A percentile compares a stretch with the other conserved stretches of the same genome.
phyloP scores from a whole-genome alignment of 768 basidiomycete species.

The Amanita muscaria region DNA sequence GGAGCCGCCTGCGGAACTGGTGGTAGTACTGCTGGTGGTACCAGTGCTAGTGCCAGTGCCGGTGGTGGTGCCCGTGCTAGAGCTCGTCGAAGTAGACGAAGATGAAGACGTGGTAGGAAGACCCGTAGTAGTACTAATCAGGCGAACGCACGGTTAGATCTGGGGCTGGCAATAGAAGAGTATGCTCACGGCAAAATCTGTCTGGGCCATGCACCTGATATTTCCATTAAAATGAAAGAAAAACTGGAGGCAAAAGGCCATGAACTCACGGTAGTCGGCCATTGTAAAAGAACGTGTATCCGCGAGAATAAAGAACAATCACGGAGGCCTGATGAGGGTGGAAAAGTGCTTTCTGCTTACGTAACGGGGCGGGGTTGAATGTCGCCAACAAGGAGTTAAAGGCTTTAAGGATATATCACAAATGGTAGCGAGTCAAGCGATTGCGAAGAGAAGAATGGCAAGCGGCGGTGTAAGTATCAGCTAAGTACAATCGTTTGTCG shows the following conservation, averaged over 20 bases:
- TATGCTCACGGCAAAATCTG: too few species aligned
- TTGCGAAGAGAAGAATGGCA: background rate
- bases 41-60: background rate
- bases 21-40: background rate
- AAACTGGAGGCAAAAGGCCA: background rate
- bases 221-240: background rate
- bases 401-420: too few species aligned
- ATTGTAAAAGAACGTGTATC: constrained; percentile 1
- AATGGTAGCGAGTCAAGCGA: too few species aligned
- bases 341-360: constrained; percentile 2
- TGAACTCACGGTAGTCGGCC: too few species aligned
- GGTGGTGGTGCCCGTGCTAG: background rate
- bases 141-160: background rate
- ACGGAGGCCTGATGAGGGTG: background rate
- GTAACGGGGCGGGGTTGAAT: background rate
- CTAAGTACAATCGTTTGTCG: background rate
- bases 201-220: too few species aligned
- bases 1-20: background rate
- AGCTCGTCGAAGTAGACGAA: background rate
- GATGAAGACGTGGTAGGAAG: background rate
- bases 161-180: too few species aligned
- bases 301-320: background rate
- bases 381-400: background rate
- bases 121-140: background rate
- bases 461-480: background rate